These are phyloP conservation scores for Chimonanthus praecox DNA, from an alignment of 164 flowering plant species.

Conservation along the genomic window DNA sequence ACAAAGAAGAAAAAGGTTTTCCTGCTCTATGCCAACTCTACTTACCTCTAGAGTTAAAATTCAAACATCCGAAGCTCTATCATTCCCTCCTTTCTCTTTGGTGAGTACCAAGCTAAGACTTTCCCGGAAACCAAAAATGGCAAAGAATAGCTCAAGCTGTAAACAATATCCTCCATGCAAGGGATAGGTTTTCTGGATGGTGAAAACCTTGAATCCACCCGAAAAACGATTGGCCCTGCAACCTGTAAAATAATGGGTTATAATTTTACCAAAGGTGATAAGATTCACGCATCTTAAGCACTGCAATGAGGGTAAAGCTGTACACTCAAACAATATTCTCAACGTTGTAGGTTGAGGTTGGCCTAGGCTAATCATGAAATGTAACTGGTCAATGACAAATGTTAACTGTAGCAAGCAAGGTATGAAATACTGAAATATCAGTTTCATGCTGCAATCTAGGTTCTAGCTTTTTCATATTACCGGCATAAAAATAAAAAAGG, in stretches of 20 bases:
- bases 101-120: constrained; percentile 91
- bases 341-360: too few relatives aligned
- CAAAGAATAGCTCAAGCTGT: constrained; percentile 69
- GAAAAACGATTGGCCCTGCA: constrained; percentile 71
- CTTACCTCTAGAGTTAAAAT: constrained; percentile 32
- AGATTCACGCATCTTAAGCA: not conserved
- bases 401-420: too few relatives aligned
- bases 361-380: not conserved
- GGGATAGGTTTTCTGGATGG: constrained; percentile 27
- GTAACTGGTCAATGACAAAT: too few relatives aligned
- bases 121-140: constrained; percentile 61
- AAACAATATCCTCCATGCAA: constrained; percentile 58
- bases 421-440: too few relatives aligned
- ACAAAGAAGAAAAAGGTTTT: not conserved
- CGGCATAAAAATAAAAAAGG: too few relatives aligned
- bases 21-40: constrained; percentile 3
- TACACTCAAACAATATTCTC: not conserved
- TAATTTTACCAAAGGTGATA: not conserved
- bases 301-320: not conserved
- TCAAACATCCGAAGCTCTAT: constrained; percentile 78
- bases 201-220: constrained; percentile 65
- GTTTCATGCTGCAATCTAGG: too few relatives aligned
- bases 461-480: too few relatives aligned
- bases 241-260: constrained; percentile 37
- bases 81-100: constrained; percentile 95